Evolutionary conservation across 768 basidiomycete genomes (phyloP).

Genomic region (Amyloporia xantha): DNA sequence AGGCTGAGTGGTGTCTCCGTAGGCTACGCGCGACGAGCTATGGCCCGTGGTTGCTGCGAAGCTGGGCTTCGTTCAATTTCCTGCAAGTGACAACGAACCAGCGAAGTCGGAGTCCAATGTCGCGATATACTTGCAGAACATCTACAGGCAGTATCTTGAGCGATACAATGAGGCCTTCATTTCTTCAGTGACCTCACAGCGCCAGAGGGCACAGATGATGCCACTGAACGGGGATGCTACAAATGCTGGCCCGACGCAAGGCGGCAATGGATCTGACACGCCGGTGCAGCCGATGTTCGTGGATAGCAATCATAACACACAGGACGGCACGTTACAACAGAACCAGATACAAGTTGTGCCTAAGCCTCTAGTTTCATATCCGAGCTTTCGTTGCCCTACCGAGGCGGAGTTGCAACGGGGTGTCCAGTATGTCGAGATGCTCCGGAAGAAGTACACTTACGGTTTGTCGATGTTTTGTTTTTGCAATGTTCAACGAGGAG

Average conservation of each 20-base stretch:
- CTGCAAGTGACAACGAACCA: slow-evolving; percentile 52
- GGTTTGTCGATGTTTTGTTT: not conserved
- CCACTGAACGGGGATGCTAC: too few relatives aligned
- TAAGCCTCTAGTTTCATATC: not conserved
- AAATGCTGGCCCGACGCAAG: too few relatives aligned
- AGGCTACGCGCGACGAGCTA: slow-evolving; percentile 31
- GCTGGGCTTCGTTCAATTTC: slow-evolving; percentile 60
- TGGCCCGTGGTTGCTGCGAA: slow-evolving; percentile 66
- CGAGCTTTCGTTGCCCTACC: not conserved
- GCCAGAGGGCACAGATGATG: slow-evolving; percentile 25
- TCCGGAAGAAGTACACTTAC: not conserved
- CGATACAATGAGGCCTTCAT: slow-evolving; percentile 44
- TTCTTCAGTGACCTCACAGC: not conserved
- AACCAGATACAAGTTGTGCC: not conserved
- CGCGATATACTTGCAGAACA: slow-evolving; percentile 50
- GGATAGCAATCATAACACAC: too few relatives aligned
- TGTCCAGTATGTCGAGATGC: not conserved
- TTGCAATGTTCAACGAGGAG: too few relatives aligned
- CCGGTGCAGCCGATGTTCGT: too few relatives aligned
- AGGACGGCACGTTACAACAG: not conserved
- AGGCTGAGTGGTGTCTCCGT: not conserved
- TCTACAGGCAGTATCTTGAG: slow-evolving; percentile 53
- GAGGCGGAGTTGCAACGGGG: not conserved
- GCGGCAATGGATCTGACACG: too few relatives aligned
- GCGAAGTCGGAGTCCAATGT: slow-evolving; percentile 53